These are phyloP conservation scores for Salix udensis DNA, from an alignment of 345 rosid species.

Conservation along the genomic window DNA sequence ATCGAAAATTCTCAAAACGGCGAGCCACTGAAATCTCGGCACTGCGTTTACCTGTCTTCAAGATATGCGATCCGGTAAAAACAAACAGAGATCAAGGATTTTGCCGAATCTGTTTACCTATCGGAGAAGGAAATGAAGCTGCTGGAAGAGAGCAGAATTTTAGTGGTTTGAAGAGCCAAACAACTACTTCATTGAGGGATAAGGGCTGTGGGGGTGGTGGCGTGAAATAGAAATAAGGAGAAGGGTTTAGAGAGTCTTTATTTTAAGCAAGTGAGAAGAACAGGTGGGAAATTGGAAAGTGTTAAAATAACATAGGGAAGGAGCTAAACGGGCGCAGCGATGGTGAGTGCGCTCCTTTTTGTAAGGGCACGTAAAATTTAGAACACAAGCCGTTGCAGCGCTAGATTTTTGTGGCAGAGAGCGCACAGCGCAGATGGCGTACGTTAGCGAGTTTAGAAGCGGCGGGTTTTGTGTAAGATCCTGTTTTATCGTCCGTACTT, in stretches of 20 bases:
- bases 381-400: conserved; percentile 14
- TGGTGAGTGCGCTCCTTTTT: conserved; percentile 21
- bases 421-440: neutral
- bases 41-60: no score
- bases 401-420: neutral
- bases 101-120: neutral
- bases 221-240: neutral
- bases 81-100: neutral
- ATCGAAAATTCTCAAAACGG: no score
- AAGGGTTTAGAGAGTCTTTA: no score
- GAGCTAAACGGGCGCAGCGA: conserved; percentile 5
- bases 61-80: no score
- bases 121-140: neutral
- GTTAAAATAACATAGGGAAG: neutral
- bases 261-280: no score
- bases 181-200: no score
- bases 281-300: conserved; percentile 19
- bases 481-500: no score
- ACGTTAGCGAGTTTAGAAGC: neutral
- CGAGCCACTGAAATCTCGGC: no score
- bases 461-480: conserved; percentile 2
- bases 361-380: conserved; percentile 16
- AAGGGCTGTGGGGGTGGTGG: neutral
- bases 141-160: neutral
- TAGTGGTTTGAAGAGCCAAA: neutral